Evolutionary conservation across 805 yeast genomes (phyloP), one percentile per base, ranked within the genome.

Genomic region (Kodamaea hsintzibuensis): DNA sequence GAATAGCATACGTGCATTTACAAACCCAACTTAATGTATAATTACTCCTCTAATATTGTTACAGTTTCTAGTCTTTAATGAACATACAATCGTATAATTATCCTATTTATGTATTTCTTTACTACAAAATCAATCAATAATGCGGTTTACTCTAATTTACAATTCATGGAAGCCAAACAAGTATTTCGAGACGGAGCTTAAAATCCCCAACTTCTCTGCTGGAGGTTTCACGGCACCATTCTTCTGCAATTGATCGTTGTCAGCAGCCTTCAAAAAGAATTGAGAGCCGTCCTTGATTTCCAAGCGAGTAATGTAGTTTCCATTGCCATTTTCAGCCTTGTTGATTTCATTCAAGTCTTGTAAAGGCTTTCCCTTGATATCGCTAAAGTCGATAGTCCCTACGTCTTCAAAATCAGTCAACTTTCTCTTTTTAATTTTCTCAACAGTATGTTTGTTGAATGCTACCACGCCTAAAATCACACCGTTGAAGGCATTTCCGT

Each of bases 401-500:
- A 82, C 71, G 57, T 82, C 82, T 59, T 81, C 84, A 39, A 62
- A 65, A 7, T 65, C 70, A 2, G 69, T 67, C 45, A 82, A 69
- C 50, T 72, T 73, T 52, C 79, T 63, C 55, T 76, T 75, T 43
- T 79, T 76, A 33, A 87, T 70, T 63, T 83, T 84, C 61, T 86
- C 91, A 16, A 86, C 76, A 1, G 84, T 78, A 25, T 75, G 73
- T 57, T 82, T 84, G 12, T 82, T 78, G 64, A 86, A 87, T 3
- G 96, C 89, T 8, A 87, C 72, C 68, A 80, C 96, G 69, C 64
- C 96, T 83, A 66, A 85, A 68, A 67, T 81, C 62, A 68, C 74
- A 52, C 89, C 93, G 51, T 86, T 88, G 62, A 86, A 82, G 5
- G 85, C 79, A 10, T 78, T 68, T 3, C 96, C 96, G 65, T 90